Percentiles rank a stretch among this genome's conserved stretches.
phyloP scores from a whole-genome alignment of 164 flowering plant genomes.

The Saururus chinensis region DNA sequence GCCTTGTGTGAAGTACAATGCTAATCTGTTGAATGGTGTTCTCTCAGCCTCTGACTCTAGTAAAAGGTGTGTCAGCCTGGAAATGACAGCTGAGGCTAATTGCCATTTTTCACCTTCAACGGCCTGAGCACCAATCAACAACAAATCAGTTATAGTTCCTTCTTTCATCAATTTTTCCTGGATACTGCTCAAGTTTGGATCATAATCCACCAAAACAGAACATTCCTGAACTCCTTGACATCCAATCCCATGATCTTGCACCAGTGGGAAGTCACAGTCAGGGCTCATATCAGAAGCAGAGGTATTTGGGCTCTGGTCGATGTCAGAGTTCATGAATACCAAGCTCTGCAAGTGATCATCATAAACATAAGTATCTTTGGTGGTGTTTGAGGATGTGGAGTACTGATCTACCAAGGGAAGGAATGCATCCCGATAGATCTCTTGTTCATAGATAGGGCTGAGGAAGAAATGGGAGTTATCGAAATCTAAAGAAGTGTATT shows the following conservation, averaged over 20 bases:
- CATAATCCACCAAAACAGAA: background rate
- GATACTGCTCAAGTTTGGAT: background rate
- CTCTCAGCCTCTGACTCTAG: conserved; percentile 9
- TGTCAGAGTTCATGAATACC: background rate
- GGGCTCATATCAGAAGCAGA: background rate
- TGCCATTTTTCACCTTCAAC: conserved; percentile 18
- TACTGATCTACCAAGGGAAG: background rate
- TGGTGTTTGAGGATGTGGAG: conserved; percentile 3
- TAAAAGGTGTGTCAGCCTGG: conserved; percentile 12
- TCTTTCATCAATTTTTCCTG: conserved; percentile 4
- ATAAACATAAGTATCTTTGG: background rate
- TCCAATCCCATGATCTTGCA: conserved; percentile 2
- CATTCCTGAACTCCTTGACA: background rate
- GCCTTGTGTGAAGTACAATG: conserved; percentile 26
- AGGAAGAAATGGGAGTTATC: background rate
- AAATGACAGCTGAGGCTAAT: conserved; percentile 9
- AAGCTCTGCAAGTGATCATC: background rate
- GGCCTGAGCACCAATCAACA: conserved; percentile 27
- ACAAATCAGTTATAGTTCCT: conserved; percentile 19
- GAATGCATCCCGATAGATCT: background rate
- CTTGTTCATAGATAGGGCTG: conserved; percentile 3
- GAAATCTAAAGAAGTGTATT: background rate
- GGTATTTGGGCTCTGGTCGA: background rate
- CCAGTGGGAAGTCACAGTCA: conserved; percentile 1
- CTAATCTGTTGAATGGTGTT: conserved; percentile 15